A percentile compares a stretch with the other conserved stretches of the same genome.
Evolutionary conservation across 192 early-diverging fungal species (phyloP).

Genomic region (Lobosporangium transversale): DNA sequence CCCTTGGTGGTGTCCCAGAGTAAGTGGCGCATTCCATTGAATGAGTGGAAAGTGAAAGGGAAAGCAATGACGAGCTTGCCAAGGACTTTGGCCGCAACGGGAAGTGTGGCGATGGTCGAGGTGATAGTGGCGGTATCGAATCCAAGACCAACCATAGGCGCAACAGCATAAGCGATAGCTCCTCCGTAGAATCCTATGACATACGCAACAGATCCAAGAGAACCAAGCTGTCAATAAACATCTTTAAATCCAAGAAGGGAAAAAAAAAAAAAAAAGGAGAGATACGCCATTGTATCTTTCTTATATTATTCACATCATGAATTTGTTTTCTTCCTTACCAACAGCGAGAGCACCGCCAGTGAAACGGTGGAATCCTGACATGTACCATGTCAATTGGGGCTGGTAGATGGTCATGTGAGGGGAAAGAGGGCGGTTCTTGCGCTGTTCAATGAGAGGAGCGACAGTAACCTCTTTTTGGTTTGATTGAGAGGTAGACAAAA

Average conservation of each 20-base stretch:
- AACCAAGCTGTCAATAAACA: neutral
- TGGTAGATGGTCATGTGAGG: constrained; percentile 92
- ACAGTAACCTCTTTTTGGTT: constrained; percentile 37
- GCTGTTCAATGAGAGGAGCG: constrained; percentile 58
- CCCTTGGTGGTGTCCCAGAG: constrained; percentile 83
- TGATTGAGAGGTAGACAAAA: constrained; percentile 39
- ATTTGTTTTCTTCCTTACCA: constrained; percentile 63
- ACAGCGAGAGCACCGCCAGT: constrained; percentile 78
- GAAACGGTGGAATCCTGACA: constrained; percentile 78
- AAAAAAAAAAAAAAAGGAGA: too few relatives aligned
- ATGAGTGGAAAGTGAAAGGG: constrained; percentile 83
- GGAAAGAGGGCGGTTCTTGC: constrained; percentile 77
- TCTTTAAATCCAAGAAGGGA: too few relatives aligned
- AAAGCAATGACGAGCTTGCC: constrained; percentile 77
- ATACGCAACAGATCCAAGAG: neutral
- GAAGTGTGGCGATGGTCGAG: constrained; percentile 71
- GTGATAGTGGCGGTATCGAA: constrained; percentile 76
- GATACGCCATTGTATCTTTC: too few relatives aligned
- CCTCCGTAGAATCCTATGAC: constrained; percentile 68
- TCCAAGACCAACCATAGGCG: constrained; percentile 66
- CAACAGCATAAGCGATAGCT: constrained; percentile 74
- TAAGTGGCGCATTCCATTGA: constrained; percentile 92
- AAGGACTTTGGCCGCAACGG: constrained; percentile 71
- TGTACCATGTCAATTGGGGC: constrained; percentile 86
- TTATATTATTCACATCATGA: too few relatives aligned